phyloP scores from a whole-genome alignment of 202 grass and related monocot species.

The Elaeis oleifera region DNA sequence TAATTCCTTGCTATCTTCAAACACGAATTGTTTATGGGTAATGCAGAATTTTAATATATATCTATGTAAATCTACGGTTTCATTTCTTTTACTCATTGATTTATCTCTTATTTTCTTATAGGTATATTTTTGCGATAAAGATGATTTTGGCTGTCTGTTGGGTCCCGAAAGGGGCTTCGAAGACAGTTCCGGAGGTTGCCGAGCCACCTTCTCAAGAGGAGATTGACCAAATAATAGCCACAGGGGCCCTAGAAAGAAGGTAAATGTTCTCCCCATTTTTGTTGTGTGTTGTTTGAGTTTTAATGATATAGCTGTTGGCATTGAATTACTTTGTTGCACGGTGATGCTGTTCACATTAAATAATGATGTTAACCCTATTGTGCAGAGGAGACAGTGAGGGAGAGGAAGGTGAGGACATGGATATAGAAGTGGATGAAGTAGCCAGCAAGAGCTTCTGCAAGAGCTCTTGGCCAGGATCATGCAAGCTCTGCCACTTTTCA shows the following conservation, averaged over 20 bases:
- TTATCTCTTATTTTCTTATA: background rate
- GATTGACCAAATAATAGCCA: slow-evolving; percentile 48
- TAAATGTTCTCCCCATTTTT: too few species aligned
- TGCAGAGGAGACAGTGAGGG: slow-evolving; percentile 42
- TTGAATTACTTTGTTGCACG: too few species aligned
- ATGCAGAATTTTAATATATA: too few species aligned
- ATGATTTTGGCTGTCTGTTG: slow-evolving; percentile 80
- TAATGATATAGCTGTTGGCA: too few species aligned
- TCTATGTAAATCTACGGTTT: too few species aligned
- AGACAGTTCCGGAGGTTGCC: slow-evolving; percentile 44
- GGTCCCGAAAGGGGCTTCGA: slow-evolving; percentile 74
- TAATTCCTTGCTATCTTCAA: too few species aligned
- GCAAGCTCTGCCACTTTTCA: slow-evolving; percentile 23
- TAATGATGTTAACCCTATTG: background rate
- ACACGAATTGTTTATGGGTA: too few species aligned
- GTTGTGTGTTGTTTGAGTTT: too few species aligned
- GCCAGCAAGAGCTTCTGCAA: slow-evolving; percentile 45
- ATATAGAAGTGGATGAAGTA: slow-evolving; percentile 48
- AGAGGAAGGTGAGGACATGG: slow-evolving; percentile 38
- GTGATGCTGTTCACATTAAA: too few species aligned
- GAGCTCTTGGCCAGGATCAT: slow-evolving; percentile 34
- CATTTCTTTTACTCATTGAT: too few species aligned
- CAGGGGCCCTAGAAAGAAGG: slow-evolving; percentile 3
- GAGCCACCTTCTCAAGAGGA: slow-evolving; percentile 85
- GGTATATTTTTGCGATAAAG: background rate